Evolutionary conservation across 2,329 filamentous ascomycete genomes (phyloP), one percentile per base, ranked within the genome.

Genomic region (Sporothrix mexicana): DNA sequence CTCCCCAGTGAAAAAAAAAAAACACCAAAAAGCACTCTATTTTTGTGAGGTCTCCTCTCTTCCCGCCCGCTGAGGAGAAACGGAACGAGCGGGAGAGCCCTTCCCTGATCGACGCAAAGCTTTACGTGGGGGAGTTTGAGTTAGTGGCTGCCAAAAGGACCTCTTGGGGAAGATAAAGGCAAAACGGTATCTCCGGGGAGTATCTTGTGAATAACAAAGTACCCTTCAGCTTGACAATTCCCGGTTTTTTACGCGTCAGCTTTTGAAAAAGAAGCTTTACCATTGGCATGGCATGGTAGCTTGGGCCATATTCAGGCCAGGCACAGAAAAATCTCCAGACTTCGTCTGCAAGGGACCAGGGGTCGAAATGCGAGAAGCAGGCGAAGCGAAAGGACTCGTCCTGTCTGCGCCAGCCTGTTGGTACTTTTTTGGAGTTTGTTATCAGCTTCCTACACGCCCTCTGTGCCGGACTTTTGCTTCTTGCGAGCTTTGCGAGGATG

Each of bases 71-170:
- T 36, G 25, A 59, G 55, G 59, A 62, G 59, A 43, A 43, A 62
- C 59, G 59, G 59, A 62, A 23, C n/a, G 59, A 17, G 59, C 59
- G 59, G 59, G 59, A 62, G 17, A 62, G 59, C 59, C 59, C 59
- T 62, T 62, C 30, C 59, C 59, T 59, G 59, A 45, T 45, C 36
- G 41, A 62, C 59, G 12, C 1, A 62, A 45, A 62, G 59, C 59
- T 45, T 45, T 45, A 25, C n/a, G 59, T 45, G 59, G 36, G 59
- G 57, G 53, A 13, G 12, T 6, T 6, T 17, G 17, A 8, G 2
- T 59, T 59, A 59, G 55, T 36, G 55, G 55, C 55, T 13, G 55
- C 8, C 9, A 59, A 59, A 59, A 59, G 25, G 25, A 55, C 53
- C n/a, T 55, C n/a, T 23, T 55, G 9, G 20, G 17, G 47, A 5